Evolutionary conservation across 2,329 filamentous ascomycete genomes (phyloP), one percentile per base, ranked within the genome.

Genomic region (Aureobasidium musti): DNA sequence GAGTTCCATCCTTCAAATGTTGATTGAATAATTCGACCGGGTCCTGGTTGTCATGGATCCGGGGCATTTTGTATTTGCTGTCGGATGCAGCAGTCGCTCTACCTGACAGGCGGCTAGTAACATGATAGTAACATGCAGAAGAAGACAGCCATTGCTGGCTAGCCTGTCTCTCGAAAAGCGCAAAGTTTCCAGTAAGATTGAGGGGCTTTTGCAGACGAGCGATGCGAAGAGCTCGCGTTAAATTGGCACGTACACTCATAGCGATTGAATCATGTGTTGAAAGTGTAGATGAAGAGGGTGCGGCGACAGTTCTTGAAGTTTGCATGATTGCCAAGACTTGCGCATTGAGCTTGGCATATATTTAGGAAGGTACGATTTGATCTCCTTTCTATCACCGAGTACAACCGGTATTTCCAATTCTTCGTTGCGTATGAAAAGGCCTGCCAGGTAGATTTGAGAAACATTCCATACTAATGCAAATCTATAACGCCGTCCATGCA

Each of bases 271-370:
- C 26, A 4, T 26, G 26, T 41, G 28, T 26, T 56, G 2, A 4
- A 13, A 5, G 1, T 41, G 6, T n/a, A 26, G 7, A 10, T 41
- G 35, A 19, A 26, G 33, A 41, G 13, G 41, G 5, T 21, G 21
- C 30, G 52, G 52, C 53, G 53, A 56, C 21, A 39, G 39, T n/a
- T 13, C 3, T n/a, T 41, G 53, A 41, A 56, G 53, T 56, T 56
- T 56, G 53, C 53, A 39, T 56, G 6, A 5, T 13, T 56, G 53
- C 53, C 53, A 56, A 56, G 53, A 56, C 35, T 56, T 50, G 17
- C 19, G n/a, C 14, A n/a, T n/a, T 30, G 11, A 41, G 53, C 53
- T 39, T 39, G 30, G 53, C 53, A 17, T 10, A 4, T 21, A 23
- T 10, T 13, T 7, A 30, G 19, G 47, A 50, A 50, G 26, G 5